Evolutionary conservation across 2,329 filamentous ascomycete species (phyloP).

Genomic region (Epichloe bromicola): DNA sequence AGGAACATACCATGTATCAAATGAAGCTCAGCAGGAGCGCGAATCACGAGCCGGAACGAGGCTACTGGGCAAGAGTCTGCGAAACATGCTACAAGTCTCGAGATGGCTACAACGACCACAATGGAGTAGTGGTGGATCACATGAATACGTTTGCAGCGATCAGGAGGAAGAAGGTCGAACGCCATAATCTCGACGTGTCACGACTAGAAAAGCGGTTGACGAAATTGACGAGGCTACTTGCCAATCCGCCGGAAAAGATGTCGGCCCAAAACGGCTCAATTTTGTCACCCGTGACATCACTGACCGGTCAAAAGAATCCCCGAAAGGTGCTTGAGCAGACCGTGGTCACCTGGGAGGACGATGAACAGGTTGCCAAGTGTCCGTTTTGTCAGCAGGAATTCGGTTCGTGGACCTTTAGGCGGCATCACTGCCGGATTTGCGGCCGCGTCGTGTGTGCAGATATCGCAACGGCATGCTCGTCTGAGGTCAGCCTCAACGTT

Average conservation of each 20-base stretch:
- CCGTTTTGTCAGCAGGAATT: constrained; percentile 97
- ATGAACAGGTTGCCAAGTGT: constrained; percentile 64
- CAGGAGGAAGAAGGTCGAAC: constrained; percentile 68
- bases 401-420: constrained; percentile 77
- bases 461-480: constrained; percentile 69
- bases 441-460: constrained; percentile 90
- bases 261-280: constrained; percentile 36
- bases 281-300: constrained; percentile 45
- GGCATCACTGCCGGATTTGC: constrained; percentile 91
- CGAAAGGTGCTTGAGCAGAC: constrained; percentile 79
- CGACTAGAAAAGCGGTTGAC: constrained; percentile 84
- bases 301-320: constrained; percentile 58
- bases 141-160: constrained; percentile 56
- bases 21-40: constrained; percentile 92
- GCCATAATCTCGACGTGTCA: constrained; percentile 76
- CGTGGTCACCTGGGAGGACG: constrained; percentile 91
- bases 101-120: constrained; percentile 87
- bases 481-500: constrained; percentile 70
- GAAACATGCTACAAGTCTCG: constrained; percentile 99
- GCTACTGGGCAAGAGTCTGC: constrained; percentile 88
- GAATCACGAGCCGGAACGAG: constrained; percentile 76
- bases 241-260: constrained; percentile 58
- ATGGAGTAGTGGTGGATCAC: constrained; percentile 58
- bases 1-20: constrained; percentile 98
- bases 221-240: constrained; percentile 73